phyloP scores from a whole-genome alignment of 73 alveolate genomes.

The Stentor coeruleus region DNA sequence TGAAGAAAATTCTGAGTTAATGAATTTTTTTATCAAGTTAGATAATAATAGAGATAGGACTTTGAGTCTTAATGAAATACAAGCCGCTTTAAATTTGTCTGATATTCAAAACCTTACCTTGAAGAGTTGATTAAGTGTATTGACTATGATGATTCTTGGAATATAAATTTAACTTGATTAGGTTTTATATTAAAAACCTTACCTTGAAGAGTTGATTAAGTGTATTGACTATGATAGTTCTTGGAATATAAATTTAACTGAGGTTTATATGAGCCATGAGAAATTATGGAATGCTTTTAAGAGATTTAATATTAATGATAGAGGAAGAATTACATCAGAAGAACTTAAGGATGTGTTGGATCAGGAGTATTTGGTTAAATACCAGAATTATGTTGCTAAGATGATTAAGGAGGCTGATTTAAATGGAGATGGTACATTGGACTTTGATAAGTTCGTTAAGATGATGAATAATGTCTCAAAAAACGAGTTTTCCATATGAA shows the following conservation, averaged over 20 bases:
- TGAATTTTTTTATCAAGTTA: slow-evolving; percentile 43
- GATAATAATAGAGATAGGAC: slow-evolving; percentile 72
- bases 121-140: too few relatives aligned
- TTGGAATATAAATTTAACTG: slow-evolving; percentile 79
- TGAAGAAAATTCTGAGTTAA: slow-evolving; percentile 35
- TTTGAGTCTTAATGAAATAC: slow-evolving; percentile 53
- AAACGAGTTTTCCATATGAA: too few relatives aligned
- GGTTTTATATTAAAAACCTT: too few relatives aligned
- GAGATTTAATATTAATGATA: slow-evolving; percentile 44
- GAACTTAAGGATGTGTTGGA: slow-evolving; percentile 52
- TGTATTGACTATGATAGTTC: slow-evolving; percentile 85
- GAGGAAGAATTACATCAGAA: slow-evolving; percentile 37
- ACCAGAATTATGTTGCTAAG: slow-evolving; percentile 59
- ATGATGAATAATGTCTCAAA: slow-evolving; percentile 39
- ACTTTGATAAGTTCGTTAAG: slow-evolving; percentile 71
- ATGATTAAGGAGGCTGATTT: slow-evolving; percentile 76
- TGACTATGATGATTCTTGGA: too few relatives aligned
- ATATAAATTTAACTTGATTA: too few relatives aligned
- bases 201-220: slow-evolving; percentile 56
- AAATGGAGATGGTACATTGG: slow-evolving; percentile 79
- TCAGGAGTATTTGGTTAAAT: slow-evolving; percentile 37
- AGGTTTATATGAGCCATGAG: slow-evolving; percentile 27
- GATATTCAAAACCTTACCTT: slow-evolving; percentile 20
- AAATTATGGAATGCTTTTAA: slow-evolving; percentile 35
- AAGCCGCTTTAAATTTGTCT: slow-evolving; percentile 38